phyloP scores from a whole-genome alignment of 2,329 filamentous ascomycete genomes.

The Phaeosphaeriaceae sp. region DNA sequence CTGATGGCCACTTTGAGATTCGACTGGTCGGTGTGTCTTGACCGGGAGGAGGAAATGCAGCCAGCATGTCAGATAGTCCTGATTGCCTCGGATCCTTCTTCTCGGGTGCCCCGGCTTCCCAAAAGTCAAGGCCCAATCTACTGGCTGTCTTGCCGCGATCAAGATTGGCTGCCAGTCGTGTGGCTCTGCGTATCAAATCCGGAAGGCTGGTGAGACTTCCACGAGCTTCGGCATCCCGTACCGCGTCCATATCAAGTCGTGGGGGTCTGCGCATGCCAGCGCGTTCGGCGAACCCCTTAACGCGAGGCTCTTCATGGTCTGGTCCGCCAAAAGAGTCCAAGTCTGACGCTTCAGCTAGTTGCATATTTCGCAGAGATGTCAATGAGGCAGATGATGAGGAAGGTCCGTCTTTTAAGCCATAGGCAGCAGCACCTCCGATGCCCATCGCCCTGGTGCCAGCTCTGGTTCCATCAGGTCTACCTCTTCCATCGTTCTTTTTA shows the following conservation, averaged over 20 bases:
- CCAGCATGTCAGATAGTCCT: slow-evolving; percentile 69
- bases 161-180: slow-evolving; percentile 83
- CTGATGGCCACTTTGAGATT: slow-evolving; percentile 41
- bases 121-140: slow-evolving; percentile 62
- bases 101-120: slow-evolving; percentile 46
- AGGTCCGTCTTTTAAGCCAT: slow-evolving; percentile 40
- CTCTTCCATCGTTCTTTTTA: slow-evolving; percentile 25
- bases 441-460: slow-evolving; percentile 29
- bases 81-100: slow-evolving; percentile 52
- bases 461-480: slow-evolving; percentile 21
- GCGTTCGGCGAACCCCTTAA: slow-evolving; percentile 48
- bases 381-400: slow-evolving; percentile 46
- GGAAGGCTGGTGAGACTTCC: slow-evolving; percentile 91
- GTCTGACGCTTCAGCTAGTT: slow-evolving; percentile 19
- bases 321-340: slow-evolving; percentile 24
- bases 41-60: slow-evolving; percentile 68
- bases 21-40: slow-evolving; percentile 51
- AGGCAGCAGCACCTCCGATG: slow-evolving; percentile 35
- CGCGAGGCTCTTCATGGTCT: slow-evolving; percentile 36
- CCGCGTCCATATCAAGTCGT: slow-evolving; percentile 80
- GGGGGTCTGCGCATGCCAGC: slow-evolving; percentile 66
- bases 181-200: slow-evolving; percentile 89
- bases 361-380: slow-evolving; percentile 31
- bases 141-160: slow-evolving; percentile 79
- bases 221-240: slow-evolving; percentile 80